Evolutionary conservation across 345 rosid genomes (phyloP), one percentile per base, ranked within the genome.

Genomic region (Gossypium herbaceum): DNA sequence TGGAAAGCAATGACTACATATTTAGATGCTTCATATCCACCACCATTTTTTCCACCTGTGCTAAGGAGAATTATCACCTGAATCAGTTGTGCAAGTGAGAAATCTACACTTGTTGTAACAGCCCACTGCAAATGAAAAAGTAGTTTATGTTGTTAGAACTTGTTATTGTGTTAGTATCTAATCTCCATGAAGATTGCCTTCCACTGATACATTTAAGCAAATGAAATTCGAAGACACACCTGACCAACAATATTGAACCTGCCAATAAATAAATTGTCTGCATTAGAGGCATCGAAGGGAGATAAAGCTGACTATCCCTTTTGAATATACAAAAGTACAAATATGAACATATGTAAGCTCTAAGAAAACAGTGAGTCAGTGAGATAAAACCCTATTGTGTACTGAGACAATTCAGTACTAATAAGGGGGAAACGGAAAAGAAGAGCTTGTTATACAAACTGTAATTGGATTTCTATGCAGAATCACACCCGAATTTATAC

Each of bases 181-280:
- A 78, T 47, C 72, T 6, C 65, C 68, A 50, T 54, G 17, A 73
- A 72, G 47, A 29, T 62, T 63, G 4, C 50, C 24, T 50, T 47
- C 44, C 25, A 4, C 56, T 17, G 22, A 48, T 10, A 3, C 39
- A 73, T 11, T 34, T 50, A 55, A 67, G 17, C 44, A 59, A 54
- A 57, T 62, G 12, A 55, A 34, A 56, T 67, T 74, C 44, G 39
- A 55, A 64, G 48, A 43, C 69, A 51, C 76, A 89, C 97, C 97
- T 93, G 98, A 77, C 99, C 98, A 69, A 94, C 96, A 70, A 94
- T 92, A 85, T 92, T 94, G 85, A 91, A 94, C 99, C 98, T 92
- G 97, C 81, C 85, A 85, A 71, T 74, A 66, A 43, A 74, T 25
- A 47, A 76, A 51, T 56, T 22, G 15, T 64, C 9, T 9, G 68